Percentiles rank a stretch among this genome's conserved stretches.
Evolutionary conservation across 495 filamentous ascomycete genomes (phyloP).

Genomic region (Oidiodendron maius): DNA sequence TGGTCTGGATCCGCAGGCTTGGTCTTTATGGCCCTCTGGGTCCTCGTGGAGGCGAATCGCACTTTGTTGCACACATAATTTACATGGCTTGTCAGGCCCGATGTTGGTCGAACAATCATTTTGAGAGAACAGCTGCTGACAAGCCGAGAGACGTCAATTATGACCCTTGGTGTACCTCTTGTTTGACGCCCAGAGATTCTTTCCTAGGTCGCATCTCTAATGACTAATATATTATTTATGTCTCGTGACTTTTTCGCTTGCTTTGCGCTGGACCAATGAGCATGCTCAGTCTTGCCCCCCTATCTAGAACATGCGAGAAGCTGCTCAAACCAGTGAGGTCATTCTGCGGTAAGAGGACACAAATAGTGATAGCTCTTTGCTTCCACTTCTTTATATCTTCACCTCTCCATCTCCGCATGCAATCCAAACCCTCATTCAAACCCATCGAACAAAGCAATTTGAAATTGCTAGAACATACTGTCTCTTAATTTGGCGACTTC

Average conservation of each 20-base stretch:
- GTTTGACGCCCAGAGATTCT: not conserved
- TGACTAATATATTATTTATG: not conserved
- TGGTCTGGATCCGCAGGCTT: constrained; percentile 15
- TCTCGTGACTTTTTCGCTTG: not conserved
- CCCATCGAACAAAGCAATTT: not conserved
- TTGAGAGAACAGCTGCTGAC: constrained; percentile 3
- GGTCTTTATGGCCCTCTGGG: not conserved
- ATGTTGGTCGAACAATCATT: constrained; percentile 12
- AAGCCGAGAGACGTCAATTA: no score
- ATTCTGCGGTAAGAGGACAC: not conserved
- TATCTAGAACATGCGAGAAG: not conserved
- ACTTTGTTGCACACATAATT: not conserved
- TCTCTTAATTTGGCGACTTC: no score
- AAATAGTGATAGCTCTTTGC: not conserved
- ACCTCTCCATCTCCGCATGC: not conserved
- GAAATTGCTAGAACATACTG: not conserved
- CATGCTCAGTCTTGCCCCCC: not conserved
- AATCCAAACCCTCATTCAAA: not conserved
- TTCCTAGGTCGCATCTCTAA: no score
- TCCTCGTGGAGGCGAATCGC: constrained; percentile 2
- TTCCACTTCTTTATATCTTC: not conserved
- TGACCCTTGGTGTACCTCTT: not conserved
- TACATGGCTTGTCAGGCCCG: constrained; percentile 6
- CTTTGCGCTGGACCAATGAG: no score
- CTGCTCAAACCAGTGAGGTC: not conserved